phyloP scores from a whole-genome alignment of 2,329 filamentous ascomycete genomes.

The Fusarium sp. region DNA sequence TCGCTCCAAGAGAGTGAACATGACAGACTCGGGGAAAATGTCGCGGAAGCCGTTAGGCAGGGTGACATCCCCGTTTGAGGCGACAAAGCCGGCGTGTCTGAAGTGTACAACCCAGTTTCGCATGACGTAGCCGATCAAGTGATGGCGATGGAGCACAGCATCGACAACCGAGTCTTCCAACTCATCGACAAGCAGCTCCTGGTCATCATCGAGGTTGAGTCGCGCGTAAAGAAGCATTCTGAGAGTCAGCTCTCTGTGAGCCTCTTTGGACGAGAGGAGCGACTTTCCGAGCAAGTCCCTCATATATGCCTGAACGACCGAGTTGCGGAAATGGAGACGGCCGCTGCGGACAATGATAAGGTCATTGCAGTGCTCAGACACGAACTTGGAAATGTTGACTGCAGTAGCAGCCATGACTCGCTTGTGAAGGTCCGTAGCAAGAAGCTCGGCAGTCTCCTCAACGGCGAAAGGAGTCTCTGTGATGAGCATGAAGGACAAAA shows the following conservation, averaged over 20 bases:
- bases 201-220: slow-evolving; percentile 49
- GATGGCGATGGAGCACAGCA: slow-evolving; percentile 47
- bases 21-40: slow-evolving; percentile 55
- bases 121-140: slow-evolving; percentile 55
- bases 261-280: slow-evolving; percentile 52
- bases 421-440: slow-evolving; percentile 49
- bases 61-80: slow-evolving; percentile 46
- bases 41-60: slow-evolving; percentile 54
- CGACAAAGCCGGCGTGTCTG: slow-evolving; percentile 52
- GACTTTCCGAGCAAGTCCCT: slow-evolving; percentile 53
- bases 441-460: slow-evolving; percentile 53
- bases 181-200: slow-evolving; percentile 37
- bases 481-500: slow-evolving; percentile 56
- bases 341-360: slow-evolving; percentile 55
- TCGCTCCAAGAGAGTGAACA: slow-evolving; percentile 56
- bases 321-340: slow-evolving; percentile 56
- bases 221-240: slow-evolving; percentile 55
- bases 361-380: slow-evolving; percentile 38
- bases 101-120: slow-evolving; percentile 57
- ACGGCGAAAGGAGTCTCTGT: slow-evolving; percentile 52
- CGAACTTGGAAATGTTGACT: slow-evolving; percentile 36
- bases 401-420: slow-evolving; percentile 9
- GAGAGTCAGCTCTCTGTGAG: slow-evolving; percentile 54
- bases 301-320: slow-evolving; percentile 52
- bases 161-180: slow-evolving; percentile 45